A percentile compares a stretch with the other conserved stretches of the same genome.
phyloP scores from a whole-genome alignment of 2,329 filamentous ascomycete genomes.

The Ambrosiella cleistominuta region DNA sequence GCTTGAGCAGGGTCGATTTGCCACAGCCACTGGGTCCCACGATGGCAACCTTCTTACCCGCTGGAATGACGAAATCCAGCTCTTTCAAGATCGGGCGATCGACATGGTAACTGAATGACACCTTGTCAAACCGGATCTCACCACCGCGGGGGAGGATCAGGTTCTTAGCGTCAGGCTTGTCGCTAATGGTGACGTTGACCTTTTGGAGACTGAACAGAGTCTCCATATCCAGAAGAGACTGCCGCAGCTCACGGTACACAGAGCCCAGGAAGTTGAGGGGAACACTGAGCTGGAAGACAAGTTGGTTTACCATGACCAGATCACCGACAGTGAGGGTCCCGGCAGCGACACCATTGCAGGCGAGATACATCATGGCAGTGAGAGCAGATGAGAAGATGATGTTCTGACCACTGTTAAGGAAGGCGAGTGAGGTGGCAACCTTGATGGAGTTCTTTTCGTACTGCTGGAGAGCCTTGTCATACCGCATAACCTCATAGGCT shows the following conservation, averaged over 20 bases:
- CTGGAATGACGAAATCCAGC: constrained; percentile 73
- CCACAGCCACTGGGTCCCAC: constrained; percentile 92
- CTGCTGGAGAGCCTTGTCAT: constrained; percentile 67
- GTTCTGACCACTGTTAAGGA: constrained; percentile 89
- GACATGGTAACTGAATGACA: constrained; percentile 78
- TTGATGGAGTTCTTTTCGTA: constrained; percentile 96
- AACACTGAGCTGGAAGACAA: constrained; percentile 93
- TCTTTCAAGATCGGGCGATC: constrained; percentile 78
- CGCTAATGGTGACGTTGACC: constrained; percentile 75
- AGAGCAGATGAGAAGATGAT: constrained; percentile 90
- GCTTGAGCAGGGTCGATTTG: constrained; percentile 79
- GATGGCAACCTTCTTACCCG: constrained; percentile 87
- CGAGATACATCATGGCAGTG: constrained; percentile 96
- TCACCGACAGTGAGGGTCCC: constrained; percentile 82
- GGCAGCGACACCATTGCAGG: constrained; percentile 68
- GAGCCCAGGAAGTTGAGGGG: constrained; percentile 96
- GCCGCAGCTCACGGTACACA: constrained; percentile 86
- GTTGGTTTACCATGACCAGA: constrained; percentile 95
- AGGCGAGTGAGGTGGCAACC: constrained; percentile 78
- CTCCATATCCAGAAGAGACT: constrained; percentile 95
- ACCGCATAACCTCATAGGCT: constrained; percentile 77
- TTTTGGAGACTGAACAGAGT: constrained; percentile 95
- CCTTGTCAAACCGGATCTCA: constrained; percentile 86
- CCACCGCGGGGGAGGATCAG: constrained; percentile 60
- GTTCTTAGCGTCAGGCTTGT: constrained; percentile 55